Evolutionary conservation across 1,284 basidiomycete genomes (phyloP).

Genomic region (Coriolopsis trogii): DNA sequence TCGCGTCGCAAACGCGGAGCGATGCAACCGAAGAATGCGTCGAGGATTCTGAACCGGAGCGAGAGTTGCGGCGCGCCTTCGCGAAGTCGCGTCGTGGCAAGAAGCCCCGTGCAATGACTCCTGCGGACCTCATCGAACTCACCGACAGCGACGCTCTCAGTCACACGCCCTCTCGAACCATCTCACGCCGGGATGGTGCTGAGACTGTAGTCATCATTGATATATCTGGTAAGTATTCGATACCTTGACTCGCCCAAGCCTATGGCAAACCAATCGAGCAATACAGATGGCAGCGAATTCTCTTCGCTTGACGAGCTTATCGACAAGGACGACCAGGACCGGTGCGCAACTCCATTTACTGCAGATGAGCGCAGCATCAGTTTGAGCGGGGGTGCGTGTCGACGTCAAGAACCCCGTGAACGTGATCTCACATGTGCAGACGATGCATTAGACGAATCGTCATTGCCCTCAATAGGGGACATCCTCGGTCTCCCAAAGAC

Average conservation of each 20-base stretch:
- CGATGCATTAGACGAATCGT: slow-evolving; percentile 15
- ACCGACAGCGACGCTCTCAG: slow-evolving; percentile 23
- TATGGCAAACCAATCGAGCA: too few relatives aligned
- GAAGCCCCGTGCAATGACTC: slow-evolving; percentile 7
- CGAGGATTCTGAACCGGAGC: slow-evolving; percentile 72
- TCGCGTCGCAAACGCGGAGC: slow-evolving; percentile 9
- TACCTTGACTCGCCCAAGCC: too few relatives aligned
- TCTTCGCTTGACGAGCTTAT: too few relatives aligned
- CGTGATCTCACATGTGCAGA: too few relatives aligned
- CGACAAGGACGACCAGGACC: too few relatives aligned
- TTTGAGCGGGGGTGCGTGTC: too few relatives aligned
- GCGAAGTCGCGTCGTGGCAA: slow-evolving; percentile 21
- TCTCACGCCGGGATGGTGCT: background rate
- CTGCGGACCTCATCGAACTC: slow-evolving; percentile 24
- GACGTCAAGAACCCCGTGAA: too few relatives aligned
- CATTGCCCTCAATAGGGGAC: slow-evolving; percentile 16
- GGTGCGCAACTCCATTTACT: too few relatives aligned
- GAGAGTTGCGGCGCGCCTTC: slow-evolving; percentile 46
- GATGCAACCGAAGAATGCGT: slow-evolving; percentile 44
- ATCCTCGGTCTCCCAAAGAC: slow-evolving; percentile 5
- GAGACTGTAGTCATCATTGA: slow-evolving; percentile 14
- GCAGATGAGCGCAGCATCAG: too few relatives aligned
- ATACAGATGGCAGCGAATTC: too few relatives aligned
- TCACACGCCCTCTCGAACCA: background rate
- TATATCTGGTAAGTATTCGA: slow-evolving; percentile 13